A percentile compares a stretch with the other conserved stretches of the same genome.
Evolutionary conservation across 1,139 yeast species (phyloP).

Genomic region (Sugiyamaella castrensis): DNA sequence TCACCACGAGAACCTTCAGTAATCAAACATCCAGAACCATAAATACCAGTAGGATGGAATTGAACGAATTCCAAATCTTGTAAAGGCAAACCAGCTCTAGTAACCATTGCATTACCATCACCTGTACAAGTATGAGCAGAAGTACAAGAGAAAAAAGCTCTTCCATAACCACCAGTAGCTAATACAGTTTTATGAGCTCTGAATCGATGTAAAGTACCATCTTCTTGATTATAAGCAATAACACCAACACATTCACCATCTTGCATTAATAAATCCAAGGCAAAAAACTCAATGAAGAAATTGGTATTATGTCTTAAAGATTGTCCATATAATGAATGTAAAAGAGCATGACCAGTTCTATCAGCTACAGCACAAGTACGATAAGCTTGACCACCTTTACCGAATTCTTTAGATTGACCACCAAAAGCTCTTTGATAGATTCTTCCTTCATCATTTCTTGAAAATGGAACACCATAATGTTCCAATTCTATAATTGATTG

Average conservation of each 20-base stretch:
- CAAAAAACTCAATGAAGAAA: conserved; percentile 96
- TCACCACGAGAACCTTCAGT: conserved; percentile 99
- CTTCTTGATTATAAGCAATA: conserved; percentile 97
- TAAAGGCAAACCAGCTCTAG: conserved; percentile 96
- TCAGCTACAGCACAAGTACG: conserved; percentile 99
- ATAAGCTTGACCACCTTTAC: conserved; percentile 99
- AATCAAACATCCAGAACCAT: conserved; percentile 97
- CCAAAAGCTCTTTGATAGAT: conserved; percentile 99
- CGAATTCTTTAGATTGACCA: conserved; percentile 93
- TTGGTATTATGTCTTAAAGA: conserved; percentile 95
- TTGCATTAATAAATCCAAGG: conserved; percentile 90
- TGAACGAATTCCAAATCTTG: conserved; percentile 98
- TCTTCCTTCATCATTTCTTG: conserved; percentile 95
- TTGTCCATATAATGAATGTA: conserved; percentile 96
- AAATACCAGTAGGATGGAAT: conserved; percentile 99
- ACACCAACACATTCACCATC: conserved; percentile 97
- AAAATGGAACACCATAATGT: conserved; percentile 97
- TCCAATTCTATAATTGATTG: conserved; percentile 93
- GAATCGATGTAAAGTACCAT: conserved; percentile 97
- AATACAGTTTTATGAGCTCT: conserved; percentile 93
- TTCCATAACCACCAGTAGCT: conserved; percentile 99
- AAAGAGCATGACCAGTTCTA: conserved; percentile 96
- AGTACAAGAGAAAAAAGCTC: conserved; percentile 98
- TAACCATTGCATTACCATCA: conserved; percentile 97
- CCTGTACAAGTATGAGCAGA: conserved; percentile 99